Conservation (phyloP, 371 early-diverging fungal genomes). For the Basidiobolus meristosporus region DNA sequence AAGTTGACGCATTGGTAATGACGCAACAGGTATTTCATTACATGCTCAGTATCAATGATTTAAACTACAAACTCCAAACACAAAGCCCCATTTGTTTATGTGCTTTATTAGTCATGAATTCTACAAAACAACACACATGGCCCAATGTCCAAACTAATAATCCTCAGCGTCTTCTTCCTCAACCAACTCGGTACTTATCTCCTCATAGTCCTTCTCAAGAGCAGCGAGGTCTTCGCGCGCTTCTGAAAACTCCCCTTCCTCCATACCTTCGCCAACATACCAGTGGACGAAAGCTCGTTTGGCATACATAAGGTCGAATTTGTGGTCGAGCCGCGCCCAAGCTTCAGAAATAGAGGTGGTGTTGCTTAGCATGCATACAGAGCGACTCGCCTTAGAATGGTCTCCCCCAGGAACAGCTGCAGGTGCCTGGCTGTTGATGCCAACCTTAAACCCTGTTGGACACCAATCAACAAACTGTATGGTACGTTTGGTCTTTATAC, state of each 20-base stretch:
- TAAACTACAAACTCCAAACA: too few species aligned
- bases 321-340: constrained; percentile 88
- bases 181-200: constrained; percentile 40
- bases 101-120: too few species aligned
- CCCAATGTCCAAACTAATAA: constrained; percentile 6
- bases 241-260: constrained; percentile 98
- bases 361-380: constrained; percentile 89
- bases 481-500: constrained; percentile 77
- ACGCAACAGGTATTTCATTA: too few species aligned
- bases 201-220: constrained; percentile 98
- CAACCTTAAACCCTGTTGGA: constrained; percentile 95
- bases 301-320: constrained; percentile 94
- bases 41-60: too few species aligned
- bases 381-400: constrained; percentile 78
- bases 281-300: constrained; percentile 98
- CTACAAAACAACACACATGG: too few species aligned
- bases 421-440: constrained; percentile 84
- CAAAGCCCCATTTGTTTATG: too few species aligned
- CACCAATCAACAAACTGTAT: constrained; percentile 97
- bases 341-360: constrained; percentile 95
- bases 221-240: constrained; percentile 99
- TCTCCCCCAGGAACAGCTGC: constrained; percentile 79
- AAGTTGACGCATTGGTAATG: too few species aligned
- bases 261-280: constrained; percentile 98
- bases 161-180: constrained; percentile 8